Base-by-base conservation (phyloP, 768 basidiomycete genomes). In the Boletellus ananas region DNA sequence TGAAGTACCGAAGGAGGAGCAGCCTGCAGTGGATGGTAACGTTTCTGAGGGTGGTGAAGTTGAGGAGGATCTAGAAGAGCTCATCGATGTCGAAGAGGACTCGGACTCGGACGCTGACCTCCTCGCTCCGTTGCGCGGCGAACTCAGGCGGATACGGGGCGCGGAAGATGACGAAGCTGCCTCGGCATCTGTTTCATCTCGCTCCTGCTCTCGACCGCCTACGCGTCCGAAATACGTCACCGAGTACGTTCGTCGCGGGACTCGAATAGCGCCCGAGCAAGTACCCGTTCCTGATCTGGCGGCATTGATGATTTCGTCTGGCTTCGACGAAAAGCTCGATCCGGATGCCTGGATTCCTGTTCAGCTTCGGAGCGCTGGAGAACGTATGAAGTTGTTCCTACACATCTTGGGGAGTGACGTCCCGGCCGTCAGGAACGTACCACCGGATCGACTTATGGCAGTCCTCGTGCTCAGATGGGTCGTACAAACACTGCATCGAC, bases 191-290 rank as follows among this genome's bases (percentile, higher is more conserved):
- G 61, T 67, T 13, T 66, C 74, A 10, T 68, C 74, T 36, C 63
- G 58, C 13, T 62, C 68, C 47, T 55, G 63, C 1, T 62, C 62
- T 2, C 58, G 52, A 10, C 49, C 47, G 6, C 43, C 49, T 2
- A 31, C 43, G 5, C 58, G 36, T 6, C 56, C 59, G 13, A 74
- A 68, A 45, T 43, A 55, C 12, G 59, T 79, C 20, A 62, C 51
- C 6, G 87, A 90, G 55, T 84, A 88, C 53, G 62, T 87, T 39
- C 79, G 89, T 34, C 81, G 85, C 13, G 89, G 88, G 16, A 78
- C 79, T 3, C 75, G 85, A 43, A 72, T 90, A 53, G 78, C 78
- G 6, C 58, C 76, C 14, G 86, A 89, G 57, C 70, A 72, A 14
- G 73, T 88, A n/a, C 49, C 43, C 0, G 80, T 88, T 4, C 72